Conservation (phyloP, 208 protist genomes). For the Trypanosoma scelopori region DNA sequence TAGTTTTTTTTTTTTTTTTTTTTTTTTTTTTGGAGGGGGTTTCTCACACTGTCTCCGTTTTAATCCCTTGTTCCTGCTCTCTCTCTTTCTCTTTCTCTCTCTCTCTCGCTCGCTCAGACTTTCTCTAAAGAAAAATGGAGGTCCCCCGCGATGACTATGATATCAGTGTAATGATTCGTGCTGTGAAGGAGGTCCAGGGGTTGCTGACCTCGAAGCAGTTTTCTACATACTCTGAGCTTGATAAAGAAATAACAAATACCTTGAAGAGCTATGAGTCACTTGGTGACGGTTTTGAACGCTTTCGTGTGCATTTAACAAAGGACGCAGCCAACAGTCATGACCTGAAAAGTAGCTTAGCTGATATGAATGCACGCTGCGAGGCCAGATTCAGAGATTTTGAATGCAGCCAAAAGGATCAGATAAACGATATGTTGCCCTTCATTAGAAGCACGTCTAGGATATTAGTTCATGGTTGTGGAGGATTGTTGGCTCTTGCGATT, state of each 20-base stretch:
- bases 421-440: constrained; percentile 87
- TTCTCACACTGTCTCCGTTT: too few species aligned
- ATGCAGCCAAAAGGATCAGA: constrained; percentile 73
- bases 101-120: background rate
- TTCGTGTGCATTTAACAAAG: constrained; percentile 63
- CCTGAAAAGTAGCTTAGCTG: constrained; percentile 47
- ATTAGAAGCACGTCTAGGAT: constrained; percentile 73
- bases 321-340: constrained; percentile 55
- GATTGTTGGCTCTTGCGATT: constrained; percentile 71
- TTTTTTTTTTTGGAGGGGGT: background rate
- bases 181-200: constrained; percentile 66
- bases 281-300: constrained; percentile 80
- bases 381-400: constrained; percentile 58
- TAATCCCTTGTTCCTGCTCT: too few species aligned
- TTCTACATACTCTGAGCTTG: constrained; percentile 78
- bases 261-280: constrained; percentile 67
- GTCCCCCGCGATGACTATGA: constrained; percentile 81
- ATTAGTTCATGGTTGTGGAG: constrained; percentile 81
- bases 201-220: constrained; percentile 55
- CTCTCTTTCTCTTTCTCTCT: background rate
- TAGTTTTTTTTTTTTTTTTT: background rate
- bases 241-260: constrained; percentile 69
- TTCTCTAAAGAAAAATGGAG: constrained; percentile 43
- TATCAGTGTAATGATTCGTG: constrained; percentile 67
- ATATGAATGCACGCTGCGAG: constrained; percentile 72